Evolutionary conservation across 2,329 filamentous ascomycete species (phyloP).

Genomic region (Phaeosphaeria sp.): DNA sequence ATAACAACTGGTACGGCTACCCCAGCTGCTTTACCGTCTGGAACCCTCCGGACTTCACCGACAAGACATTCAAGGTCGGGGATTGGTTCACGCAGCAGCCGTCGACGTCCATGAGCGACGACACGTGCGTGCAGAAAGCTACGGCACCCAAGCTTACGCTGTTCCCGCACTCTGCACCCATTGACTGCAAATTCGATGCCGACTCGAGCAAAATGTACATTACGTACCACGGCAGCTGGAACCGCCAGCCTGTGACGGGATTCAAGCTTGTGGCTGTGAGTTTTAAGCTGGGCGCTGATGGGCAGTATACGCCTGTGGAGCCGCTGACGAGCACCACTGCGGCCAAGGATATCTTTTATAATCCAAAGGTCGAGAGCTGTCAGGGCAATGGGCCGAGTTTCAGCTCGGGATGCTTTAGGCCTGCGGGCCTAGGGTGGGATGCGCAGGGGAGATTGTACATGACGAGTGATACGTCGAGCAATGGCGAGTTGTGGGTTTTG

Average conservation of each 20-base stretch:
- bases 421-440: constrained; percentile 62
- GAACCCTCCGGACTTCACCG: constrained; percentile 59
- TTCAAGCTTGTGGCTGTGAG: constrained; percentile 57
- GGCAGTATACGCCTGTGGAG: constrained; percentile 49
- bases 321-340: constrained; percentile 55
- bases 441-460: constrained; percentile 63
- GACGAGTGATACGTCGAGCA: constrained; percentile 42
- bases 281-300: constrained; percentile 50
- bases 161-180: constrained; percentile 71
- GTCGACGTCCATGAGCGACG: constrained; percentile 54
- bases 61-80: constrained; percentile 57
- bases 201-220: constrained; percentile 66
- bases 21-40: constrained; percentile 73
- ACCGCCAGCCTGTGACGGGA: constrained; percentile 55
- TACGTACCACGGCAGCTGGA: constrained; percentile 74
- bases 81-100: constrained; percentile 44
- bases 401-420: constrained; percentile 63
- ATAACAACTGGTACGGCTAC: constrained; percentile 70
- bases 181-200: constrained; percentile 71
- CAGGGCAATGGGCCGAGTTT: constrained; percentile 48
- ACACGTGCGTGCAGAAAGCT: constrained; percentile 49
- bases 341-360: constrained; percentile 62
- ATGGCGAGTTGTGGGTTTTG: constrained; percentile 42
- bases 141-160: constrained; percentile 60
- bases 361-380: constrained; percentile 60